Percentiles rank a stretch among this genome's conserved stretches.
Evolutionary conservation across 139 green algal genomes (phyloP).

Genomic region (Nannochloris sp.): DNA sequence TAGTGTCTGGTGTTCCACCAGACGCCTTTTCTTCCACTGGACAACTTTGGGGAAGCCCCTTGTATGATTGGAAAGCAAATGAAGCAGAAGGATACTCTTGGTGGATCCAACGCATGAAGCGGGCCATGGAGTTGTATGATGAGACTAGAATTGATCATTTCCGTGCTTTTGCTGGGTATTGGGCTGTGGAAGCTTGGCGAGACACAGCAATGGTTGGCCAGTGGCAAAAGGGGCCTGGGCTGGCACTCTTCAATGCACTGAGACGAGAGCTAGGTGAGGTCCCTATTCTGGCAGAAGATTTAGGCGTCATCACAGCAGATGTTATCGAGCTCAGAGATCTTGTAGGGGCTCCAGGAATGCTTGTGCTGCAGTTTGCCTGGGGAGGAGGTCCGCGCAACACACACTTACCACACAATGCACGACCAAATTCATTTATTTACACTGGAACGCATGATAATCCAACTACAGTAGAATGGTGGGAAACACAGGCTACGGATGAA

Average conservation of each 20-base stretch:
- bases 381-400: constrained; percentile 76
- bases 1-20: constrained; percentile 78
- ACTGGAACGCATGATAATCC: constrained; percentile 97
- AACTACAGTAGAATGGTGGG: constrained; percentile 77
- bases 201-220: constrained; percentile 83
- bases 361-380: constrained; percentile 97
- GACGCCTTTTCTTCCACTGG: constrained; percentile 91
- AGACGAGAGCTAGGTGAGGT: constrained; percentile 47
- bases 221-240: constrained; percentile 74
- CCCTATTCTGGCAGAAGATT: constrained; percentile 90
- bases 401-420: constrained; percentile 95
- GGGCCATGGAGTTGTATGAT: constrained; percentile 85
- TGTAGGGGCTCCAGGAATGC: constrained; percentile 92
- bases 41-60: constrained; percentile 93
- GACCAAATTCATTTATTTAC: constrained; percentile 89
- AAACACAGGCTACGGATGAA: constrained; percentile 29
- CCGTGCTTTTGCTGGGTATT: constrained; percentile 87
- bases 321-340: constrained; percentile 74
- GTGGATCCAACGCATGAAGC: constrained; percentile 76
- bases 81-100: constrained; percentile 66
- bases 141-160: constrained; percentile 97
- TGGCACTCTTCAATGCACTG: constrained; percentile 67
- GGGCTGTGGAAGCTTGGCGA: constrained; percentile 63
- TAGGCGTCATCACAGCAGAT: constrained; percentile 94
- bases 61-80: constrained; percentile 86